A percentile compares a stretch with the other conserved stretches of the same genome.
Conservation (phyloP, 768 basidiomycete genomes). For the Trametes gibbosa region DNA sequence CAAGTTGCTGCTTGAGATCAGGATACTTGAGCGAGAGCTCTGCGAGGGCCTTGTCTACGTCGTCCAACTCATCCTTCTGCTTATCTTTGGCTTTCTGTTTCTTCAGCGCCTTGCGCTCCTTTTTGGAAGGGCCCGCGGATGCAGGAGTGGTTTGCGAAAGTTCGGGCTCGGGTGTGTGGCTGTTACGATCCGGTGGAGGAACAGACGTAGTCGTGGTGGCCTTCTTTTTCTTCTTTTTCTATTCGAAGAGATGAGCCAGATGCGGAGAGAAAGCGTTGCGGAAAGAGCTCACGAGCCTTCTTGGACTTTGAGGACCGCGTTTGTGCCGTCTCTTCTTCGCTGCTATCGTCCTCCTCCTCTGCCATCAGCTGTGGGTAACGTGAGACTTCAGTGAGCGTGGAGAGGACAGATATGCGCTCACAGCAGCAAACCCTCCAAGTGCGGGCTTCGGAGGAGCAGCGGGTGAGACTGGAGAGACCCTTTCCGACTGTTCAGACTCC, state of each 20-base stretch:
- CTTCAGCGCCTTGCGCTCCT: slow-evolving; percentile 57
- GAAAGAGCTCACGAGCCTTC: slow-evolving; percentile 28
- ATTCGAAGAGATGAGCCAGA: slow-evolving; percentile 6
- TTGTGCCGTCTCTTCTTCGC: slow-evolving; percentile 15
- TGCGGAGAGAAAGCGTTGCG: background rate
- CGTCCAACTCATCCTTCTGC: slow-evolving; percentile 56
- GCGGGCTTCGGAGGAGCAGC: slow-evolving; percentile 22
- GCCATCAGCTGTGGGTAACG: slow-evolving; percentile 12
- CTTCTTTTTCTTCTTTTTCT: slow-evolving; percentile 32
- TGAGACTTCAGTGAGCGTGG: too few relatives aligned
- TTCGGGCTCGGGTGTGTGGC: background rate
- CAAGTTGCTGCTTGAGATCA: slow-evolving; percentile 42
- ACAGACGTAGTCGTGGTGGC: slow-evolving; percentile 12
- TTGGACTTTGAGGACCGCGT: slow-evolving; percentile 24
- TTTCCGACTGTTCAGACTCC: slow-evolving; percentile 36
- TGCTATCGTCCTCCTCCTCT: slow-evolving; percentile 1
- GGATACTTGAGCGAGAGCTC: slow-evolving; percentile 81
- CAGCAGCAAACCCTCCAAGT: slow-evolving; percentile 24
- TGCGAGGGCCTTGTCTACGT: slow-evolving; percentile 80
- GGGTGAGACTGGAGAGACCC: slow-evolving; percentile 18
- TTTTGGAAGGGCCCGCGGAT: slow-evolving; percentile 23
- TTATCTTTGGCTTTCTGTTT: slow-evolving; percentile 64
- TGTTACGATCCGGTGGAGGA: background rate
- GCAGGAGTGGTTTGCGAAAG: slow-evolving; percentile 1
- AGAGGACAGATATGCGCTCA: background rate